Conservation (phyloP, 2,329 filamentous ascomycete genomes). For the Phialocephala subalpina region DNA sequence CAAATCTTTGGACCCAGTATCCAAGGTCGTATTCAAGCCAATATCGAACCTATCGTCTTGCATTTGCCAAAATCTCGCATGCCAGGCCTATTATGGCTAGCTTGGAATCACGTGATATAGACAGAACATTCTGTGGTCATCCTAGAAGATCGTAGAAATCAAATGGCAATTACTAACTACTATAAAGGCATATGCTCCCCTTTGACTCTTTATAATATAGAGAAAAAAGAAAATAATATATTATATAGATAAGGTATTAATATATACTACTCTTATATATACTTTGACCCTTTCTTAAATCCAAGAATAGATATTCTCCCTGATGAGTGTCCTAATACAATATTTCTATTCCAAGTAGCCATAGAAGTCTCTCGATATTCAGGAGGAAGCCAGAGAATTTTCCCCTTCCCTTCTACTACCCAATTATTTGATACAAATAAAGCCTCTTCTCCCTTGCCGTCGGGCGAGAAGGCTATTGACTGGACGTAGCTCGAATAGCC, state of each 20-base stretch:
- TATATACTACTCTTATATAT: conserved; percentile 1
- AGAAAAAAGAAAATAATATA: conserved; percentile 18
- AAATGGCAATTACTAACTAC: conserved; percentile 17
- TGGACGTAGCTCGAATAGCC: conserved; percentile 14
- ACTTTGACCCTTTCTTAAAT: conserved; percentile 8
- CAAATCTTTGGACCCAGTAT: too few species aligned
- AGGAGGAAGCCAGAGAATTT: not conserved
- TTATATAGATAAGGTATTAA: conserved; percentile 11
- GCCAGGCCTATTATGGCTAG: too few species aligned
- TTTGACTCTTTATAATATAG: conserved; percentile 24
- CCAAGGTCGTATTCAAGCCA: too few species aligned
- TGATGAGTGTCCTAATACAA: conserved; percentile 13
- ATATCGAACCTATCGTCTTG: too few species aligned
- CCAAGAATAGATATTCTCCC: conserved; percentile 9
- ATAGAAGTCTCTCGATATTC: not conserved
- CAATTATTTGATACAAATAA: not conserved
- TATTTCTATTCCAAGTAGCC: not conserved
- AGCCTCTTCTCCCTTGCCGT: conserved; percentile 13
- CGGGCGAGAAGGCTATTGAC: conserved; percentile 29
- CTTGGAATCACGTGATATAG: too few species aligned
- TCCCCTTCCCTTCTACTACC: not conserved
- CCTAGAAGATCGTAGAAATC: conserved; percentile 22
- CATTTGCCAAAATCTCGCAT: too few species aligned
- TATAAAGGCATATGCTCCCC: conserved; percentile 13
- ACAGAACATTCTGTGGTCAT: too few species aligned